Evolutionary conservation across 2,329 filamentous ascomycete species (phyloP).

Genomic region (Epichloe elymi): DNA sequence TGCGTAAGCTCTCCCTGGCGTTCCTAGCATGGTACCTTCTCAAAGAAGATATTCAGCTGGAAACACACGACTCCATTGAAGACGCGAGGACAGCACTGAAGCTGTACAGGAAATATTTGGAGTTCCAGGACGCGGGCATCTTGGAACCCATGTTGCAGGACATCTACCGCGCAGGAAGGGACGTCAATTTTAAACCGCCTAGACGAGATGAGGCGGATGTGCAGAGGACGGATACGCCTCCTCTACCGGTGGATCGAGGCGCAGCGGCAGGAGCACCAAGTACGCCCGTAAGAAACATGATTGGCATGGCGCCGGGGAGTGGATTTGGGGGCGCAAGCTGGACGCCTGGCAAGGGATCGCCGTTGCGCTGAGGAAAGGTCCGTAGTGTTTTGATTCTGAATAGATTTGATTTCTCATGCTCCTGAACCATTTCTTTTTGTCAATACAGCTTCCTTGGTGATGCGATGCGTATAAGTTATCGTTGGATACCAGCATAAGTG

Average conservation of each 20-base stretch:
- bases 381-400: not conserved
- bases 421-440: too few relatives aligned
- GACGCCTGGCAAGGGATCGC: constrained; percentile 34
- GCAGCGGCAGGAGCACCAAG: constrained; percentile 22
- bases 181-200: constrained; percentile 38
- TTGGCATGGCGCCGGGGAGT: constrained; percentile 18
- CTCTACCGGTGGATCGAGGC: constrained; percentile 25
- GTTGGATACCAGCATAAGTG: not conserved
- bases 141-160: constrained; percentile 74
- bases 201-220: constrained; percentile 31
- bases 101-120: constrained; percentile 77
- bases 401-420: not conserved
- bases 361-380: constrained; percentile 13
- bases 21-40: constrained; percentile 87
- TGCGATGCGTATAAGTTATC: too few relatives aligned
- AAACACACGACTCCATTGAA: constrained; percentile 89
- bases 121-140: constrained; percentile 77
- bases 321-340: constrained; percentile 27
- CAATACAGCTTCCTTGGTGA: too few relatives aligned
- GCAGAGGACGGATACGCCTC: constrained; percentile 40
- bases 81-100: constrained; percentile 84
- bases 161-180: constrained; percentile 50
- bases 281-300: constrained; percentile 33
- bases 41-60: constrained; percentile 85
- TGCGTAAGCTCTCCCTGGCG: constrained; percentile 78